Evolutionary conservation across 2,329 filamentous ascomycete genomes (phyloP), one percentile per base, ranked within the genome.

Genomic region (Metarhizium guizhouense): DNA sequence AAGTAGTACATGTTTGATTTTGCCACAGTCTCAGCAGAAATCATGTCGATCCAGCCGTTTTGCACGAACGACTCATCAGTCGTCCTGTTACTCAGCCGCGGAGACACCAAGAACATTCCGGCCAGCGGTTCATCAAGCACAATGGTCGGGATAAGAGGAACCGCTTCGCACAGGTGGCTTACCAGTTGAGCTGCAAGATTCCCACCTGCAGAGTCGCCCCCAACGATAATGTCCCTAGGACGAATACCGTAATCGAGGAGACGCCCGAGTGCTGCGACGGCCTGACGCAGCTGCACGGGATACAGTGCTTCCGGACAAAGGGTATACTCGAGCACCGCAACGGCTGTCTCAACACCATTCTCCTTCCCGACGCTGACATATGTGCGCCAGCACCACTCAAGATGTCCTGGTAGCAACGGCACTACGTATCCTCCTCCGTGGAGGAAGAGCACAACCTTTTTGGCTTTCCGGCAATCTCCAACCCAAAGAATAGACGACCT

Each of bases 201-300:
- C 2, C 63, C 69, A 7, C 68, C 68, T 0, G 66, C 67, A 36
- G 68, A 70, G 47, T 71, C 68, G 8, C 68, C 69, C 3, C 67
- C 69, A 11, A 71, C 54, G 8, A 68, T 50, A 7, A 69, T 54
- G 38, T 68, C 56, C 13, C 56, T 32, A 0, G 67, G 63, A 3
- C 29, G 43, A 29, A 67, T 54, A 3, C 66, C 66, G 4, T 54
- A 54, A 0, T 51, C 36, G 1, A 69, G 52, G 2, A 68, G 34
- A 16, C 62, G 58, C 4, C 49, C 51, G 14, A 69, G 56, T 8
- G 56, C 67, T 4, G 55, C 58, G 0, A 56, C 62, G 0, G 67
- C 66, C 49, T 70, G 67, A 11, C 49, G 53, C 13, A 70, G 60
- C 48, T 68, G 67, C 0, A 47, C 42, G 0, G 68, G 68, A 47